A percentile compares a stretch with the other conserved stretches of the same genome.
Conservation (phyloP, 495 filamentous ascomycete genomes). For the Neurospora cerealis region DNA sequence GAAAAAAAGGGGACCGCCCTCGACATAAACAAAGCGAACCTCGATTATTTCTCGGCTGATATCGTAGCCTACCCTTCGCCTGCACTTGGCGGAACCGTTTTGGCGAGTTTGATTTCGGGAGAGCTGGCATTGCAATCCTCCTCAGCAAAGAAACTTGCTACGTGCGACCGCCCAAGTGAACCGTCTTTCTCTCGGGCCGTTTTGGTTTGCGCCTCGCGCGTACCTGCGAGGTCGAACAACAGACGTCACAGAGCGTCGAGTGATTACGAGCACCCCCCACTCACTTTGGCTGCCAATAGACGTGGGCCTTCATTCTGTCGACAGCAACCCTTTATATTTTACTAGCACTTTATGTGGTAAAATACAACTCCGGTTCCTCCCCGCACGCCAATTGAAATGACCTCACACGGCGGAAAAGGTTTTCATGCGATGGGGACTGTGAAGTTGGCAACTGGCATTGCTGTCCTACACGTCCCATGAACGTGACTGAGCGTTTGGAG, state of each 20-base stretch:
- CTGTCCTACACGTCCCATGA: background rate
- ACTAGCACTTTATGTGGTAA: background rate
- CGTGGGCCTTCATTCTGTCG: constrained; percentile 7
- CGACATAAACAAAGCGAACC: background rate
- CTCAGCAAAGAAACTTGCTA: constrained; percentile 4
- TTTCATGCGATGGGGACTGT: constrained; percentile 1
- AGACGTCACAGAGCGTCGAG: constrained; percentile 13
- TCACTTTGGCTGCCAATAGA: constrained; percentile 2
- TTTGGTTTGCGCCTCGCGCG: background rate
- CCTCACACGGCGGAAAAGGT: background rate
- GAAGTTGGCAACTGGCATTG: background rate
- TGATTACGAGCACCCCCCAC: constrained; percentile 5
- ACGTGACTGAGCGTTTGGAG: background rate
- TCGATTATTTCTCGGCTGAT: background rate
- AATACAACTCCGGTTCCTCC: background rate
- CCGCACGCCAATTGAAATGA: background rate
- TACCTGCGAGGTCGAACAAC: constrained; percentile 5
- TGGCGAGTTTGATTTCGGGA: background rate
- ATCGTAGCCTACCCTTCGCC: background rate
- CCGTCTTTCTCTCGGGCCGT: constrained; percentile 1
- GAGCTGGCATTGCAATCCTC: background rate
- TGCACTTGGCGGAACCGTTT: background rate
- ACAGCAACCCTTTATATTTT: background rate
- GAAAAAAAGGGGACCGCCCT: background rate
- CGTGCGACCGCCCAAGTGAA: background rate